Percentiles rank a stretch among this genome's conserved stretches.
Evolutionary conservation across 2,329 filamentous ascomycete genomes (phyloP).

Genomic region (Fusarium ramigenum): DNA sequence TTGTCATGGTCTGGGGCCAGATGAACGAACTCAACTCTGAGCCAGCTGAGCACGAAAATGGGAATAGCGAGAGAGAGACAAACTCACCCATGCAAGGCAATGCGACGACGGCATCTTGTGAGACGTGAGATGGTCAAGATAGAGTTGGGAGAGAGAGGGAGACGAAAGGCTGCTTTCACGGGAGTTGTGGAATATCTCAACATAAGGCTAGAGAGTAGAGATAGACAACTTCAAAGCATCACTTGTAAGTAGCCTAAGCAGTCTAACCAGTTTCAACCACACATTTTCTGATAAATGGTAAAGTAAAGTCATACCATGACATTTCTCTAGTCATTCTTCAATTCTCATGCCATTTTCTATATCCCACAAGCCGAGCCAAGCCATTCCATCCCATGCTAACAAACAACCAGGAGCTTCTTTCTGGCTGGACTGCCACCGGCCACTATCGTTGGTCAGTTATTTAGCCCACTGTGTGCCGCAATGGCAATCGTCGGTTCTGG

Average conservation of each 20-base stretch:
- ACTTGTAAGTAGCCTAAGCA: background rate
- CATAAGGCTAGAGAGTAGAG: background rate
- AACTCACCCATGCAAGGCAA: background rate
- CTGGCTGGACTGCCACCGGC: background rate
- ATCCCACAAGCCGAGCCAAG: constrained; percentile 1
- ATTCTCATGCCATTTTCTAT: constrained; percentile 2
- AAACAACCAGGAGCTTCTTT: constrained; percentile 3
- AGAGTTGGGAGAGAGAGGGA: background rate
- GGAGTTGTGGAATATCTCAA: background rate
- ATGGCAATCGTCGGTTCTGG: background rate
- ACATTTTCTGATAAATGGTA: background rate
- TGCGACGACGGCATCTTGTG: background rate
- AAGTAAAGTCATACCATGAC: background rate
- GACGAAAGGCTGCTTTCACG: background rate
- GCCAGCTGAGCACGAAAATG: constrained; percentile 26
- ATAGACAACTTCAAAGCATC: background rate
- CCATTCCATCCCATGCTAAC: constrained; percentile 13
- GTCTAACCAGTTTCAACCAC: background rate
- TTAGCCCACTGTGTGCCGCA: background rate
- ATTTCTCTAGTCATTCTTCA: background rate
- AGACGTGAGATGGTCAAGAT: background rate
- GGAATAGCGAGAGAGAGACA: constrained; percentile 9
- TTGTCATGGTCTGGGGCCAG: constrained; percentile 32
- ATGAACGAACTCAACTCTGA: constrained; percentile 37
- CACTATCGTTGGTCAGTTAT: background rate